Evolutionary conservation across 441 rosid genomes (phyloP).

Genomic region (Metrosideros polymorpha): DNA sequence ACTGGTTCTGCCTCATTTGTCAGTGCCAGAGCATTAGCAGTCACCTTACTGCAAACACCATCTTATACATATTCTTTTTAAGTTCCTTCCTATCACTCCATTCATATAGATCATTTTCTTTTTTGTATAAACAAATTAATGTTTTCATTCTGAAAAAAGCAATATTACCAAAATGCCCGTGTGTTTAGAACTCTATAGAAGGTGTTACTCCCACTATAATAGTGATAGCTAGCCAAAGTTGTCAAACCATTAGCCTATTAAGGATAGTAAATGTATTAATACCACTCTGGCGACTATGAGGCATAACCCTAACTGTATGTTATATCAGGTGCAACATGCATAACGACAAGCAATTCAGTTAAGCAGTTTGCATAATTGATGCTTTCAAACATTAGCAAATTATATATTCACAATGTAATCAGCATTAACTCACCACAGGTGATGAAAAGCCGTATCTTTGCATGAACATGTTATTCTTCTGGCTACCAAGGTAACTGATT

Average conservation of each 20-base stretch:
- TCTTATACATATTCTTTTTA: not conserved
- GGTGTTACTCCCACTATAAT: not conserved
- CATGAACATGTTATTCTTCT: conserved; percentile 53
- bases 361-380: not conserved
- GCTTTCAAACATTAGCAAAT: not conserved
- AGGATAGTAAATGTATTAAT: not conserved
- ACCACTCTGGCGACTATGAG: not conserved
- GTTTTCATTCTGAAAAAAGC: not conserved
- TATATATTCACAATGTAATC: not conserved
- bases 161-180: not conserved
- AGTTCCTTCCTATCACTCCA: not conserved
- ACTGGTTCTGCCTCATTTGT: not conserved
- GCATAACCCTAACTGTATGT: not conserved
- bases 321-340: not conserved
- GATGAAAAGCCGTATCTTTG: conserved; percentile 94
- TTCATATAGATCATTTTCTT: not conserved
- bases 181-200: not conserved
- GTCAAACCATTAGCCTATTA: not conserved
- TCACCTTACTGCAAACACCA: not conserved
- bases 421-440: conserved; percentile 46
- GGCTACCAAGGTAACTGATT: conserved; percentile 59
- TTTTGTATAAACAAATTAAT: not conserved
- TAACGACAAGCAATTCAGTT: not conserved
- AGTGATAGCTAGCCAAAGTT: not conserved
- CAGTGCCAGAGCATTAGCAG: not conserved